Evolutionary conservation across 2,329 filamentous ascomycete species (phyloP).

Genomic region (Endocalyx cinctus): DNA sequence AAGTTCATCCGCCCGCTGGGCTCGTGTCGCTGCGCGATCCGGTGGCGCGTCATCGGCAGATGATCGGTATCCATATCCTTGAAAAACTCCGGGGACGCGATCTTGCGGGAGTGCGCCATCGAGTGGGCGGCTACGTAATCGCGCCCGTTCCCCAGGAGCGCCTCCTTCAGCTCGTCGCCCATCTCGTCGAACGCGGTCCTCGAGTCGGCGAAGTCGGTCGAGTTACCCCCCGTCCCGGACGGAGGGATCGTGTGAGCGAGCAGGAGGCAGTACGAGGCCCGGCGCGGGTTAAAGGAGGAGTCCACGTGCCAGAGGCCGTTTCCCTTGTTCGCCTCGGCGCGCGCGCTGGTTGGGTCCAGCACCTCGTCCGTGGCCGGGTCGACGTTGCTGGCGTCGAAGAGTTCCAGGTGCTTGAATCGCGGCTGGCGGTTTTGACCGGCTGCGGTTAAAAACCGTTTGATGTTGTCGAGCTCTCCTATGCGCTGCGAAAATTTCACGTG

Average conservation of each 20-base stretch:
- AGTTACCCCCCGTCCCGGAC: slow-evolving; percentile 38
- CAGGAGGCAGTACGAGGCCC: slow-evolving; percentile 48
- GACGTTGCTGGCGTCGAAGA: slow-evolving; percentile 56
- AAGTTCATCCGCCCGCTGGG: slow-evolving; percentile 46
- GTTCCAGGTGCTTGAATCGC: slow-evolving; percentile 43
- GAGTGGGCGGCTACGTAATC: slow-evolving; percentile 46
- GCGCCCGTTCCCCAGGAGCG: slow-evolving; percentile 30
- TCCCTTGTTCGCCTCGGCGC: slow-evolving; percentile 27
- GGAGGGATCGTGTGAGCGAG: slow-evolving; percentile 47
- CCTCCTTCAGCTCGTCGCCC: slow-evolving; percentile 25
- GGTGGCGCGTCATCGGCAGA: slow-evolving; percentile 39
- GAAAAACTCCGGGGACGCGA: slow-evolving; percentile 45
- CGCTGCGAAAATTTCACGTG: slow-evolving; percentile 46
- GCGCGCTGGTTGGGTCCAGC: slow-evolving; percentile 14
- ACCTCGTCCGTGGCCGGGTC: slow-evolving; percentile 33
- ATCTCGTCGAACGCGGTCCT: slow-evolving; percentile 46
- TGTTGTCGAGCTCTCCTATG: slow-evolving; percentile 53
- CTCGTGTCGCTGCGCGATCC: slow-evolving; percentile 47
- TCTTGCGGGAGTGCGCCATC: slow-evolving; percentile 48
- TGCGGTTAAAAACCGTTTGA: slow-evolving; percentile 41
- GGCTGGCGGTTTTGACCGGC: slow-evolving; percentile 44
- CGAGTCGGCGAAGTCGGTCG: slow-evolving; percentile 51
- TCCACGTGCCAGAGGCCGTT: slow-evolving; percentile 52
- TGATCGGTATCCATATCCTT: slow-evolving; percentile 35
- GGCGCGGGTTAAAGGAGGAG: slow-evolving; percentile 50